Conservation (phyloP, 495 filamentous ascomycete species). For the Thozetella sp. region DNA sequence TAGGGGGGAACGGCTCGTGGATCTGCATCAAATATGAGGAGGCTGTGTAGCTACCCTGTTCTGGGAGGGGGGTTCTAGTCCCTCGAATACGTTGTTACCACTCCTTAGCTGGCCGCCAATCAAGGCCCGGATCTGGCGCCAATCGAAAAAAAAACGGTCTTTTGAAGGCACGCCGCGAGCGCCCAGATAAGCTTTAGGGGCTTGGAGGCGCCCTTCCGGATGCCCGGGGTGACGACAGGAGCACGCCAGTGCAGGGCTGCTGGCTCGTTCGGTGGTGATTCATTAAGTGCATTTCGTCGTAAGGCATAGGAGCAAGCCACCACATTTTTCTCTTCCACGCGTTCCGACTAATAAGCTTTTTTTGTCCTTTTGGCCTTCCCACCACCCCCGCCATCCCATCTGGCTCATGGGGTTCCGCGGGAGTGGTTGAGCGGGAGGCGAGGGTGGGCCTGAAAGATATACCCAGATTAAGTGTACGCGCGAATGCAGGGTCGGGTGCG, state of each 20-base stretch:
- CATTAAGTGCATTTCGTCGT: background rate
- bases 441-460: background rate
- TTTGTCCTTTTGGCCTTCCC: no score
- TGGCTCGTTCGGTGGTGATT: background rate
- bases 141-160: background rate
- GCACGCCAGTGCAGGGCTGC: background rate
- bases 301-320: background rate
- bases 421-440: background rate
- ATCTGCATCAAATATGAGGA: conserved; percentile 1
- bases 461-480: conserved; percentile 1
- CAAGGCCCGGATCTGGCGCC: background rate
- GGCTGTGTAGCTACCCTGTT: background rate
- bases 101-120: conserved; percentile 1
- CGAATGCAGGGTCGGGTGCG: background rate
- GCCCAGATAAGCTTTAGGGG: background rate
- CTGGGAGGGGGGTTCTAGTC: background rate
- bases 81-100: background rate
- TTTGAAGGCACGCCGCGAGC: background rate
- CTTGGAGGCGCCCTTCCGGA: background rate
- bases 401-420: background rate
- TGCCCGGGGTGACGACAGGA: background rate
- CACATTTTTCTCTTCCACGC: background rate
- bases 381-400: background rate
- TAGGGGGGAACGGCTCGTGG: background rate
- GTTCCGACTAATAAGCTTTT: no score